These are phyloP conservation scores for Talaromyces proteolyticus DNA, from an alignment of 495 filamentous ascomycete species.

Conservation along the genomic window DNA sequence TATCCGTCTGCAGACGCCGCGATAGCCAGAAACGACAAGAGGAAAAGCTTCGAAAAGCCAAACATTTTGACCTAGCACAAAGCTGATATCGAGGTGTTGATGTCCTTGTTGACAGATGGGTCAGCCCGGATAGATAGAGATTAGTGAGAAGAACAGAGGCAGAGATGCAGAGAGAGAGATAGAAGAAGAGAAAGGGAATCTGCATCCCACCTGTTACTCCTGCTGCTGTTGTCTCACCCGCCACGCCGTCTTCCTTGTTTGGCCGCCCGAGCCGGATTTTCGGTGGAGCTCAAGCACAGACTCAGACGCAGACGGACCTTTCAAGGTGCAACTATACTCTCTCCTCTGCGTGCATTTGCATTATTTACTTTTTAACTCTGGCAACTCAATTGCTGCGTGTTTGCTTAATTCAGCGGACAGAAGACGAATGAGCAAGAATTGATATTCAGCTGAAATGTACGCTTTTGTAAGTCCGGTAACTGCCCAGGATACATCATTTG, in stretches of 20 bases:
- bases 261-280: neutral
- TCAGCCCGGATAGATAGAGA: neutral
- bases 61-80: too few species aligned
- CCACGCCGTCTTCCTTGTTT: neutral
- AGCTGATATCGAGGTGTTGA: too few species aligned
- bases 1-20: neutral
- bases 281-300: neutral
- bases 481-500: too few species aligned
- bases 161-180: neutral
- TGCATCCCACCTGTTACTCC: too few species aligned
- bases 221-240: neutral
- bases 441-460: too few species aligned
- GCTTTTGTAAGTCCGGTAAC: too few species aligned
- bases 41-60: neutral
- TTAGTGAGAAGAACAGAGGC: neutral
- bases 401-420: too few species aligned
- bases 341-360: too few species aligned
- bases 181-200: neutral
- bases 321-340: neutral
- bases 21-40: slow-evolving; percentile 3
- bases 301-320: neutral
- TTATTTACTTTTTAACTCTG: too few species aligned
- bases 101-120: too few species aligned
- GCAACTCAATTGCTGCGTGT: too few species aligned
- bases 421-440: too few species aligned